A percentile compares a stretch with the other conserved stretches of the same genome.
These are phyloP conservation scores for Tephrocybe sp. DNA, from an alignment of 768 basidiomycete genomes.

Conservation along the genomic window DNA sequence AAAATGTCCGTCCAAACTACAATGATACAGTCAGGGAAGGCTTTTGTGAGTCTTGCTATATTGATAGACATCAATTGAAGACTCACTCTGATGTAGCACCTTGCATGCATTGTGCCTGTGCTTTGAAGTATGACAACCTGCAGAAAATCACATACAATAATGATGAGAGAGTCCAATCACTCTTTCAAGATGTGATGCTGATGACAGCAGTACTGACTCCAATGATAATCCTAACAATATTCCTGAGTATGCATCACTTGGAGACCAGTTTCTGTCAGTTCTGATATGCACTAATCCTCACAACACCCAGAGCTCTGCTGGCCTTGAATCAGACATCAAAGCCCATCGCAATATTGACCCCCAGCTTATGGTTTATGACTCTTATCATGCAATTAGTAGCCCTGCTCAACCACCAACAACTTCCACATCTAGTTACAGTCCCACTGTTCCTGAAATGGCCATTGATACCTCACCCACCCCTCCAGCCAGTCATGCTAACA, in stretches of 20 bases:
- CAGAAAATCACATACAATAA: background rate
- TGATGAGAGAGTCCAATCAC: background rate
- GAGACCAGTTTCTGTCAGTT: too few relatives aligned
- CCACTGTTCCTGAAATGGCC: background rate
- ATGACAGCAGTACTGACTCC: background rate
- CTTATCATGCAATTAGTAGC: too few relatives aligned
- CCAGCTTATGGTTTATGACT: background rate
- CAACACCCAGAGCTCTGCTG: too few relatives aligned
- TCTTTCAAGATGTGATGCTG: background rate
- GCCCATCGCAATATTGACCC: background rate
- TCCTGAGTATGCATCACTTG: too few relatives aligned
- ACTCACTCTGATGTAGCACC: background rate
- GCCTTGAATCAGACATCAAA: background rate
- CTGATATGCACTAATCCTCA: too few relatives aligned
- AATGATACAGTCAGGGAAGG: background rate
- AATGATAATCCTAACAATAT: background rate
- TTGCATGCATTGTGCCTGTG: background rate
- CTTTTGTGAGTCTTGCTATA: background rate
- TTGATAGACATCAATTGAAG: background rate
- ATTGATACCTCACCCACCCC: background rate
- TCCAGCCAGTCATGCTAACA: background rate
- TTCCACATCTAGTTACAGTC: too few relatives aligned
- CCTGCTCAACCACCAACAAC: too few relatives aligned
- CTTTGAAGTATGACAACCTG: background rate
- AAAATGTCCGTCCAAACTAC: background rate